phyloP scores from a whole-genome alignment of 2,329 filamentous ascomycete genomes.

The Pyricularia pennisetigena region DNA sequence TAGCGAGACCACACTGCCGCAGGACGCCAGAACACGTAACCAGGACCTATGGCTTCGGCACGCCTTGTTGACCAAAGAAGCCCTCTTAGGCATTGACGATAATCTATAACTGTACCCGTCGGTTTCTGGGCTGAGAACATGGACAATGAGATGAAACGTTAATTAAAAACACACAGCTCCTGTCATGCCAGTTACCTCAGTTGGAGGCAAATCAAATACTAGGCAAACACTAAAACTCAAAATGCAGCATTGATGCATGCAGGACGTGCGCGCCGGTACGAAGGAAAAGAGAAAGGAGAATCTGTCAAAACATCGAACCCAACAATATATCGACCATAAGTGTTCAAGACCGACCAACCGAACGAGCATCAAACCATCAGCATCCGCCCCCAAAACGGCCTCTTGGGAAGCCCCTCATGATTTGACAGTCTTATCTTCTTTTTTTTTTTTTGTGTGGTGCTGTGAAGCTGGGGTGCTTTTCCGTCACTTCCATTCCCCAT shows the following conservation, averaged over 20 bases:
- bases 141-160: not conserved
- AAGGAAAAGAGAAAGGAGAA: conserved; percentile 4
- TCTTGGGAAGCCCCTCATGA: conserved; percentile 6
- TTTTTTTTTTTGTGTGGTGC: conserved; percentile 1
- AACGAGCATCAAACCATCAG: conserved; percentile 6
- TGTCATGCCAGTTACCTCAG: not conserved
- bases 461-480: conserved; percentile 2
- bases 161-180: not conserved
- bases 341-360: conserved; percentile 9
- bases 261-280: not conserved
- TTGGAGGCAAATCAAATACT: not conserved
- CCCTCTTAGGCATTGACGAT: not conserved
- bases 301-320: conserved; percentile 7
- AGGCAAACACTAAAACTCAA: conserved; percentile 1
- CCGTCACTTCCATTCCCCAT: conserved; percentile 1
- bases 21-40: not conserved
- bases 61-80: not conserved
- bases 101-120: not conserved
- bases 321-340: conserved; percentile 9
- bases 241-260: conserved; percentile 1
- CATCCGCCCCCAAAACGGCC: not conserved
- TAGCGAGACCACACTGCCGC: not conserved
- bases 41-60: not conserved
- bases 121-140: not conserved
- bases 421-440: conserved; percentile 4